Evolutionary conservation across 1,284 basidiomycete species (phyloP).

Genomic region (Golubevia sp.): DNA sequence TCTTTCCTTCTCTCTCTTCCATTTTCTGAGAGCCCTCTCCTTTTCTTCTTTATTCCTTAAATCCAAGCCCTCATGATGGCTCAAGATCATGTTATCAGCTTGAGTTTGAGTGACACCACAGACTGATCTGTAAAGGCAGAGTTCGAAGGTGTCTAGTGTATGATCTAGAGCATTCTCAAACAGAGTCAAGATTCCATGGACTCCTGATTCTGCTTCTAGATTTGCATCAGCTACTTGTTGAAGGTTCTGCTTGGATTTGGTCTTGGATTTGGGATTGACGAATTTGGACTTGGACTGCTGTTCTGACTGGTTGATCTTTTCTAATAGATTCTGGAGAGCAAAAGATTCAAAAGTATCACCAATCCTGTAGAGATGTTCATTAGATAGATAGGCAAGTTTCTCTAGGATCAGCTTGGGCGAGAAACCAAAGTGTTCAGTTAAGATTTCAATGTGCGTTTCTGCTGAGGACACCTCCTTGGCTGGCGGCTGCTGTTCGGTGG

Average conservation of each 20-base stretch:
- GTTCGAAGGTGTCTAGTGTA: conserved; percentile 54
- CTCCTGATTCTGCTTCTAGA: conserved; percentile 10
- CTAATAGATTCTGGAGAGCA: conserved; percentile 20
- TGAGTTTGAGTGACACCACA: conserved; percentile 48
- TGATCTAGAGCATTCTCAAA: conserved; percentile 57
- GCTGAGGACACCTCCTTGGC: not conserved
- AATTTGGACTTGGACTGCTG: conserved; percentile 13
- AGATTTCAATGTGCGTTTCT: conserved; percentile 14
- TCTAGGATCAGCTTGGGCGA: conserved; percentile 53
- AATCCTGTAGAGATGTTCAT: conserved; percentile 51
- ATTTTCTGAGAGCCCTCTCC: not conserved
- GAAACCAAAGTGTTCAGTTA: conserved; percentile 60
- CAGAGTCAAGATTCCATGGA: conserved; percentile 48
- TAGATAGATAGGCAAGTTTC: conserved; percentile 46
- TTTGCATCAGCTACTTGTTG: too few species aligned
- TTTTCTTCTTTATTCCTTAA: conserved; percentile 21
- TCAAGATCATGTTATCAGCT: conserved; percentile 44
- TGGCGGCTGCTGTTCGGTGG: too few species aligned
- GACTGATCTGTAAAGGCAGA: conserved; percentile 48
- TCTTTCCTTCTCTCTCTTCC: not conserved
- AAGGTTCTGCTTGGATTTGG: too few species aligned
- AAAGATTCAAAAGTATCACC: conserved; percentile 39
- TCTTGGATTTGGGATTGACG: conserved; percentile 11
- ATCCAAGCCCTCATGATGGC: conserved; percentile 55
- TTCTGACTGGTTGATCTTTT: too few species aligned